A percentile compares a stretch with the other conserved stretches of the same genome.
Conservation (phyloP, 257 asterid genomes). For the Pogostemon cablin region DNA sequence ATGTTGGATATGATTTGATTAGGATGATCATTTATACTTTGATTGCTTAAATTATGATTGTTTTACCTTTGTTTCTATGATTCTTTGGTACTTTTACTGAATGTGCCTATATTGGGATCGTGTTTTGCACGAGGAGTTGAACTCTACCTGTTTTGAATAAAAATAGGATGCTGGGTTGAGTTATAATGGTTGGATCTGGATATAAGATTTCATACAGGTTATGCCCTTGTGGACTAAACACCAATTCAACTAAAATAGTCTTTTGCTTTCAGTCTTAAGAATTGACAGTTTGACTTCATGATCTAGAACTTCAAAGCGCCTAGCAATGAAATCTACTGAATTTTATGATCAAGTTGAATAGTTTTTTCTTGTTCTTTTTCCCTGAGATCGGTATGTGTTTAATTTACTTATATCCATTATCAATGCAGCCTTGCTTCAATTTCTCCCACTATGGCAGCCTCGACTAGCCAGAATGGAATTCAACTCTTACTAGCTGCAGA, state of each 20-base stretch:
- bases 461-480: slow-evolving; percentile 58
- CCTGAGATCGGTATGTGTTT: slow-evolving; percentile 10
- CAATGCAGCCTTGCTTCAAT: slow-evolving; percentile 34
- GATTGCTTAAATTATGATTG: slow-evolving; percentile 6
- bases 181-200: slow-evolving; percentile 1
- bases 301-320: not conserved
- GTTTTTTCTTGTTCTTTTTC: slow-evolving; percentile 5
- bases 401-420: not conserved
- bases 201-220: slow-evolving; percentile 13
- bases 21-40: not conserved
- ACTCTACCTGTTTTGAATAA: slow-evolving; percentile 13
- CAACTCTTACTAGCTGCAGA: slow-evolving; percentile 62
- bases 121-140: slow-evolving; percentile 12
- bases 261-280: not conserved
- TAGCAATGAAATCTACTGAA: not conserved
- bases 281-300: not conserved
- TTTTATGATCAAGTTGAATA: not conserved
- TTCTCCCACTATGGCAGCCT: slow-evolving; percentile 45
- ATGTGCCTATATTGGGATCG: slow-evolving; percentile 16
- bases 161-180: not conserved
- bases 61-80: slow-evolving; percentile 8
- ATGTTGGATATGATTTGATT: slow-evolving; percentile 10
- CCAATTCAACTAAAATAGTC: not conserved
- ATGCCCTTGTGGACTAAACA: not conserved
- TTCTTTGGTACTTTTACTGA: not conserved